Percentiles rank a stretch among this genome's conserved stretches.
Conservation (phyloP, 225 moss, liverwort and hornwort genomes). For the Climacium dendroides region DNA sequence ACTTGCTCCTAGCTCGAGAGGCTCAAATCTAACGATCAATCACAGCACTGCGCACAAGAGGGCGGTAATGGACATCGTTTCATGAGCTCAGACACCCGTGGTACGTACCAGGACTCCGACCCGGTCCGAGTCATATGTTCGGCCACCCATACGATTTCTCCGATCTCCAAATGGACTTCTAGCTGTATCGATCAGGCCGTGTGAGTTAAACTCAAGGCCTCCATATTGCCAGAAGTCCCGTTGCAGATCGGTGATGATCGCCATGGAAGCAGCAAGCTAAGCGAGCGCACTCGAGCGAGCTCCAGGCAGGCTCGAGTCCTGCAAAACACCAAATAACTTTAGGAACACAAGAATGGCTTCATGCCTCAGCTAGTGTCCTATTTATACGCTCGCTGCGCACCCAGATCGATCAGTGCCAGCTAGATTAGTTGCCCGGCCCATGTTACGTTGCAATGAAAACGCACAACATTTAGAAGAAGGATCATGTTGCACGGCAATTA, state of each 20-base stretch:
- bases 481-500: neutral
- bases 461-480: too few species aligned
- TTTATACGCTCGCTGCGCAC: too few species aligned
- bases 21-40: neutral
- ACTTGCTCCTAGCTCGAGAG: neutral
- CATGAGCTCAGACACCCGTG: neutral
- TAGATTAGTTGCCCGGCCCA: neutral
- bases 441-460: too few species aligned
- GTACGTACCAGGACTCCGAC: neutral
- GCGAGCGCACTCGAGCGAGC: too few species aligned
- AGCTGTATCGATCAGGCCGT: neutral
- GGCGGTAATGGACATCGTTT: neutral
- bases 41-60: neutral
- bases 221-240: neutral
- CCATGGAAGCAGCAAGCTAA: neutral
- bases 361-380: too few species aligned
- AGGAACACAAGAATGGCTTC: too few species aligned
- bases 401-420: too few species aligned
- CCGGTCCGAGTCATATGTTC: neutral
- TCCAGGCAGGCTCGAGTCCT: too few species aligned
- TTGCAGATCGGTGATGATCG: neutral
- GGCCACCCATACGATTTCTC: neutral
- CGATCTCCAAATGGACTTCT: accelerated
- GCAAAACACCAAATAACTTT: too few species aligned
- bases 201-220: neutral